These are phyloP conservation scores for Boletus patriciae DNA, from an alignment of 768 basidiomycete species.

Conservation along the genomic window DNA sequence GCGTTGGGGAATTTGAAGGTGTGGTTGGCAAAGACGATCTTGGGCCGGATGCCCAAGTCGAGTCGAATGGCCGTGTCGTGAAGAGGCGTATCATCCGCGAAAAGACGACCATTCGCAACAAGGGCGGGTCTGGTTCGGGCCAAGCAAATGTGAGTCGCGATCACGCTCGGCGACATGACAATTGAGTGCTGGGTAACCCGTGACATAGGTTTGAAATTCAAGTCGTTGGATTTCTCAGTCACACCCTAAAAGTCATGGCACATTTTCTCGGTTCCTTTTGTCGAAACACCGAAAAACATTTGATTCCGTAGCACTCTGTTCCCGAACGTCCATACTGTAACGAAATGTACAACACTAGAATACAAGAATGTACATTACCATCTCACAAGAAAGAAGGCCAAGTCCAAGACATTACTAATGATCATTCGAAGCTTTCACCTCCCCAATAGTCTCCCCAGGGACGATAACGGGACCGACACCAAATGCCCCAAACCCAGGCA, in stretches of 20 bases:
- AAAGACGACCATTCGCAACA: slow-evolving; percentile 6
- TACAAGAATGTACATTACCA: slow-evolving; percentile 1
- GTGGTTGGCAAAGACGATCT: slow-evolving; percentile 31
- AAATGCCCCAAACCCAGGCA: slow-evolving; percentile 31
- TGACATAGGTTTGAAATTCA: slow-evolving; percentile 14
- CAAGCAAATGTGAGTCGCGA: slow-evolving; percentile 17
- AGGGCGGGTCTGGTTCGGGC: slow-evolving; percentile 7
- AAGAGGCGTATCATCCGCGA: slow-evolving; percentile 14
- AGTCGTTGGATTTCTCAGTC: not conserved
- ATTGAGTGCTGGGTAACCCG: not conserved
- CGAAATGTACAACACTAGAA: slow-evolving; percentile 3
- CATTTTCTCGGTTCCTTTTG: not conserved
- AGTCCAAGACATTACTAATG: not conserved
- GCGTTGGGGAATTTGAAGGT: slow-evolving; percentile 34
- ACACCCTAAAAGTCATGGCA: not conserved
- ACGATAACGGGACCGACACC: slow-evolving; percentile 28
- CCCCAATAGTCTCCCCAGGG: slow-evolving; percentile 30
- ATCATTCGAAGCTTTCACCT: slow-evolving; percentile 3
- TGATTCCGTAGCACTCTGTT: not conserved
- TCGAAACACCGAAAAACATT: not conserved
- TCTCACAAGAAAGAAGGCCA: not conserved
- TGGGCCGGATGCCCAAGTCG: slow-evolving; percentile 27
- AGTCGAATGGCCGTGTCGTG: slow-evolving; percentile 26
- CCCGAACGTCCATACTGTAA: not conserved
- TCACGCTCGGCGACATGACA: not conserved